A percentile compares a stretch with the other conserved stretches of the same genome.
phyloP scores from a whole-genome alignment of 2,329 filamentous ascomycete species.

The Fonsecaea monophora region DNA sequence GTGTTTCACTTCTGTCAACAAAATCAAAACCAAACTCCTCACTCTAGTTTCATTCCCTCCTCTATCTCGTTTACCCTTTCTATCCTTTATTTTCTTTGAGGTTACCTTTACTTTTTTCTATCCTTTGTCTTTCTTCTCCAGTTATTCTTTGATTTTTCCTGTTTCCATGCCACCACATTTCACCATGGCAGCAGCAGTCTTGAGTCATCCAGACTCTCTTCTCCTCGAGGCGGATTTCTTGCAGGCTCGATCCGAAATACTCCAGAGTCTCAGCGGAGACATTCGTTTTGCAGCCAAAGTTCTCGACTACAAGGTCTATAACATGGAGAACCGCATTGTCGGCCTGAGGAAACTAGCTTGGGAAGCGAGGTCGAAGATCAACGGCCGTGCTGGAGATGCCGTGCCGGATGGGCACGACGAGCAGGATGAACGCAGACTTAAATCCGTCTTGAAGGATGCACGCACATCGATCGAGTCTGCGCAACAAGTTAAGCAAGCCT shows the following conservation, averaged over 20 bases:
- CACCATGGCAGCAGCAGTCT: slow-evolving; percentile 18
- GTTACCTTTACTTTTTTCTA: not conserved
- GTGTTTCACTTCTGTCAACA: not conserved
- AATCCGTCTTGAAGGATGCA: slow-evolving; percentile 3
- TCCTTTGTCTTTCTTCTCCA: not conserved
- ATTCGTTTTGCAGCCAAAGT: slow-evolving; percentile 19
- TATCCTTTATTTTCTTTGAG: not conserved
- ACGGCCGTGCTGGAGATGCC: not conserved
- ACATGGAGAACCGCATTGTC: slow-evolving; percentile 12
- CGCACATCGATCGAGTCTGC: slow-evolving; percentile 13
- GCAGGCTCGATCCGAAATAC: slow-evolving; percentile 17
- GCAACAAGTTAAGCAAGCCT: slow-evolving; percentile 18
- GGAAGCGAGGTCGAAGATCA: slow-evolving; percentile 5
- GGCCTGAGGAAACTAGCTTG: slow-evolving; percentile 21
- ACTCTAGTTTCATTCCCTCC: not conserved
- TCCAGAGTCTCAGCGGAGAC: slow-evolving; percentile 13
- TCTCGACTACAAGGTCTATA: slow-evolving; percentile 18
- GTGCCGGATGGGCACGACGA: slow-evolving; percentile 1
- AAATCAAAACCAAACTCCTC: not conserved
- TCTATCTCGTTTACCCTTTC: not conserved
- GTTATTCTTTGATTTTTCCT: not conserved
- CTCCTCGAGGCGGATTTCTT: slow-evolving; percentile 21
- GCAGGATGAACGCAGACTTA: not conserved
- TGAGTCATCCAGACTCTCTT: slow-evolving; percentile 2
- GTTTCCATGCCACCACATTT: not conserved